Evolutionary conservation across 257 asterid species (phyloP).

Genomic region (Solanum clarkiae): DNA sequence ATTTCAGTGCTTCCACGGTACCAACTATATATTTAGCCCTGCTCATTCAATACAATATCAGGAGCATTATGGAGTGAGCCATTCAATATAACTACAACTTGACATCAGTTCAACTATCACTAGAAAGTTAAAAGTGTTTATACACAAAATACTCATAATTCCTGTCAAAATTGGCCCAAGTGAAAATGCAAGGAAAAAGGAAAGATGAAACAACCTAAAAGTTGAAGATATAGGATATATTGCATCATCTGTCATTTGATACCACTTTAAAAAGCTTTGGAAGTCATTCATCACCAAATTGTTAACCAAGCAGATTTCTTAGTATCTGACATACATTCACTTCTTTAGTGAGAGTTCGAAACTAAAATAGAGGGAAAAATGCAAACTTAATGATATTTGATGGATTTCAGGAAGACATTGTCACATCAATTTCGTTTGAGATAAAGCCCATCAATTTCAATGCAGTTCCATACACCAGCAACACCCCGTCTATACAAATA

Average conservation of each 20-base stretch:
- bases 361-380: not conserved
- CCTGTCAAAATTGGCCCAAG: not conserved
- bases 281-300: not conserved
- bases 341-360: not conserved
- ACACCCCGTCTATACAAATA: not conserved
- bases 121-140: not conserved
- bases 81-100: not conserved
- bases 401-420: not conserved
- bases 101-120: not conserved
- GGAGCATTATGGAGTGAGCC: not conserved
- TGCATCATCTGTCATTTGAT: not conserved
- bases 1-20: conserved; percentile 62
- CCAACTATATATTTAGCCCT: conserved; percentile 94
- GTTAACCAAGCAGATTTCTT: not conserved
- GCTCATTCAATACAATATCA: conserved; percentile 1
- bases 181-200: not conserved
- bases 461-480: not conserved
- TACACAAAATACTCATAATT: not conserved
- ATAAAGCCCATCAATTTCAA: not conserved
- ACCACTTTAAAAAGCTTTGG: not conserved
- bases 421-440: not conserved
- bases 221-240: not conserved
- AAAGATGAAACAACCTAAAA: not conserved
- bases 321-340: not conserved
- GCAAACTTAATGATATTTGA: not conserved